Evolutionary conservation across 1,284 basidiomycete species (phyloP).

Genomic region (Phaffia rhodozyma): DNA sequence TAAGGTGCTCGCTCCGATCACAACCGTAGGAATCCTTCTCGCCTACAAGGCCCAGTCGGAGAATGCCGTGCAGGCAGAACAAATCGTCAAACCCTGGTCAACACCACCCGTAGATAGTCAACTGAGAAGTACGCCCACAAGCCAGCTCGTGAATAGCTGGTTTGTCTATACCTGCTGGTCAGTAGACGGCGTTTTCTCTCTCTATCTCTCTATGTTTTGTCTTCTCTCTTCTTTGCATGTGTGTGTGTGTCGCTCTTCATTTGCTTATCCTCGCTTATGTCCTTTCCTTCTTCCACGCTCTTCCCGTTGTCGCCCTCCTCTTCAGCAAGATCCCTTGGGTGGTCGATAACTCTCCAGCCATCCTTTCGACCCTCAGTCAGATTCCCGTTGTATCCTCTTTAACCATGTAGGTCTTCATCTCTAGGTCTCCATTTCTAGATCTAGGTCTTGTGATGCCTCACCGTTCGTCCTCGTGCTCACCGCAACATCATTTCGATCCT

Average conservation of each 20-base stretch:
- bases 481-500: background rate
- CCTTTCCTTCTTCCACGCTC: constrained; percentile 52
- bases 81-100: background rate
- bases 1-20: background rate
- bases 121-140: background rate
- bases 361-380: constrained; percentile 51
- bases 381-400: constrained; percentile 56
- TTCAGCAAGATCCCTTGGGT: constrained; percentile 54
- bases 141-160: background rate
- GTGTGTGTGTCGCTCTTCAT: background rate
- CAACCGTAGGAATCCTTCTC: background rate
- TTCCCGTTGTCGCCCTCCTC: no score
- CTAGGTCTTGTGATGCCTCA: background rate
- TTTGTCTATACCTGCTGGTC: constrained; percentile 8
- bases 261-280: constrained; percentile 54
- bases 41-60: background rate
- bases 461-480: background rate
- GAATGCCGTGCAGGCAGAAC: background rate
- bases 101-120: background rate
- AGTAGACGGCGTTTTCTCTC: background rate
- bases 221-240: background rate
- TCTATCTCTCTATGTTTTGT: background rate
- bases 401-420: constrained; percentile 41
- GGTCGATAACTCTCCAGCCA: constrained; percentile 60
- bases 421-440: background rate